Evolutionary conservation across 2,329 filamentous ascomycete species (phyloP), one percentile per base, ranked within the genome.

Genomic region (Aspergillus floridensis): DNA sequence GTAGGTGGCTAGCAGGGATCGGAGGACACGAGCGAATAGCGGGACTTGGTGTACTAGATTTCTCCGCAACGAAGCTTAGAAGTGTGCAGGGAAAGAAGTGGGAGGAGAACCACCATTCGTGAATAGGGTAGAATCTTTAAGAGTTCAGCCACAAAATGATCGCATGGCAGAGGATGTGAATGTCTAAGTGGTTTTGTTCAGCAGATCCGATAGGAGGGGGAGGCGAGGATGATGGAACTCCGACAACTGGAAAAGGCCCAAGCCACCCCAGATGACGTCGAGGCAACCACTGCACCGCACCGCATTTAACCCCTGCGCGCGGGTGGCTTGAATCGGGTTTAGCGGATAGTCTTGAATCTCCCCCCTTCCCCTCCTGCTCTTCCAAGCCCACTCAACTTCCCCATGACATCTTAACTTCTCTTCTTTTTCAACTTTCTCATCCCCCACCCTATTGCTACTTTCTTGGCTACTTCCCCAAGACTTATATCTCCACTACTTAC

Each of bases 281-380:
- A 46, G 46, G 8, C 12, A n/a, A 19, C 5, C 19, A 32, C 16
- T 35, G 24, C 26, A 29, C 26, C 3, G 1, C 26, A 29, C 26
- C 26, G 26, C 26, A 29, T 29, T 8, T 29, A 29, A 10, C 26
- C 26, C 26, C 26, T 29, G 26, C 26, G 26, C 26, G 26, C 26
- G 26, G 7, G 2, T 29, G 26, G 26, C 41, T 35, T 55, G 29
- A 35, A 29, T 48, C 31, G 26, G 21, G n/a, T 32, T 47, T 46
- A 29, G 38, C 47, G 53, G 53, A 19, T 52, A 29, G 49, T 19
- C 19, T 7, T 26, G 26, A 12, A 11, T 49, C 51, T 51, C 48
- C 12, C 51, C 14, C 50, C 48, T 52, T 19, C 38, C 46, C 38
- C 53, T 10, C 26, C 35, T 61, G 57, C 26, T 65, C 59, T 46